A percentile compares a stretch with the other conserved stretches of the same genome.
Conservation (phyloP, 495 filamentous ascomycete genomes). For the Pyrenula aspistea region DNA sequence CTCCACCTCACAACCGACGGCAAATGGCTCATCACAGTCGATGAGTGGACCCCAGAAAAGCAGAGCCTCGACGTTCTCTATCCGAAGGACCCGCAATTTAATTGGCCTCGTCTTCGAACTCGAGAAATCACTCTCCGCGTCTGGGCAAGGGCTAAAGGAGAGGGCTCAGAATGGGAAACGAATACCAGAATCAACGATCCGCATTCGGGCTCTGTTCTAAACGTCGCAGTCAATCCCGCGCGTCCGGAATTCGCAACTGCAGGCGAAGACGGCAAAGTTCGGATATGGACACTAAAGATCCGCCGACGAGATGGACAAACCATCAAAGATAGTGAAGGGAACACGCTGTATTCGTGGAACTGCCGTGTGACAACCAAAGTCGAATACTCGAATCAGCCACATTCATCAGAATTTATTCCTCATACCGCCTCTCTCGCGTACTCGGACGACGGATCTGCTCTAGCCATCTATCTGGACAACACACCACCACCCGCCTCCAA, state of each 20-base stretch:
- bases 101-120: slow-evolving; percentile 26
- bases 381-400: slow-evolving; percentile 15
- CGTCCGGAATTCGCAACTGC: slow-evolving; percentile 66
- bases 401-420: slow-evolving; percentile 20
- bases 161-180: slow-evolving; percentile 50
- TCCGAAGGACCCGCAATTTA: slow-evolving; percentile 22
- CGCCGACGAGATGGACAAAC: slow-evolving; percentile 50
- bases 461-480: slow-evolving; percentile 40
- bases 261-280: slow-evolving; percentile 64
- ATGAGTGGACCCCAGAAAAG: slow-evolving; percentile 70
- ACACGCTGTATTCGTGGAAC: slow-evolving; percentile 55
- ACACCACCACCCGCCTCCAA: slow-evolving; percentile 44
- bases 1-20: slow-evolving; percentile 67
- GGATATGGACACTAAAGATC: slow-evolving; percentile 63
- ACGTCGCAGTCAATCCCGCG: slow-evolving; percentile 54
- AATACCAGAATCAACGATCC: slow-evolving; percentile 73
- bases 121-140: slow-evolving; percentile 80
- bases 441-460: slow-evolving; percentile 76
- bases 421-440: slow-evolving; percentile 42
- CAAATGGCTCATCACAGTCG: slow-evolving; percentile 82
- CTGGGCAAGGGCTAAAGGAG: slow-evolving; percentile 63
- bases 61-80: slow-evolving; percentile 45
- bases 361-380: slow-evolving; percentile 51
- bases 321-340: slow-evolving; percentile 37
- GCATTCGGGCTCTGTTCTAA: slow-evolving; percentile 57